Evolutionary conservation across 2,329 filamentous ascomycete genomes (phyloP).

Genomic region (Xylaria multiplex): DNA sequence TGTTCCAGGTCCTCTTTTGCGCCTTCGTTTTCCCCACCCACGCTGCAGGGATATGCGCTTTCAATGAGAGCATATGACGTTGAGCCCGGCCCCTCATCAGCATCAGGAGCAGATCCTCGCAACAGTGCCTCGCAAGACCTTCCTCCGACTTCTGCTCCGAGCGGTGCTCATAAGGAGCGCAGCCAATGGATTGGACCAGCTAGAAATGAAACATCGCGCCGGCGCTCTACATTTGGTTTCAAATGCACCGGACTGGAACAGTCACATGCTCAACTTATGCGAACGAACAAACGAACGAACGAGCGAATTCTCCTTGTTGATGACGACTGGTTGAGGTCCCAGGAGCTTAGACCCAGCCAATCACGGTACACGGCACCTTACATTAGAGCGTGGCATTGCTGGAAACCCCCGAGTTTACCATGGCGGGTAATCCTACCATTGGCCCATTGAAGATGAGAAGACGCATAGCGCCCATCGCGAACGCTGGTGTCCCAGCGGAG

Average conservation of each 20-base stretch:
- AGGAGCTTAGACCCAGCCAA: slow-evolving; percentile 10
- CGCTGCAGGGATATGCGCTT: not conserved
- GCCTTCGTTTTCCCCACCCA: not conserved
- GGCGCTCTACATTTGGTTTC: slow-evolving; percentile 11
- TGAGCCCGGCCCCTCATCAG: slow-evolving; percentile 21
- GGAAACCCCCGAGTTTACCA: not conserved
- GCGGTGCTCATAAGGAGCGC: not conserved
- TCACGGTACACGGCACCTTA: slow-evolving; percentile 25
- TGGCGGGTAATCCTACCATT: slow-evolving; percentile 8
- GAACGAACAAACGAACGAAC: not conserved
- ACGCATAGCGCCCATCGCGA: not conserved
- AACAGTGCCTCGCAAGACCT: not conserved
- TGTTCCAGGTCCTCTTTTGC: not conserved
- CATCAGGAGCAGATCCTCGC: slow-evolving; percentile 26
- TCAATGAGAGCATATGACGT: slow-evolving; percentile 33
- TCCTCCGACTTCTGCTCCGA: not conserved
- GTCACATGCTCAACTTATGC: slow-evolving; percentile 25
- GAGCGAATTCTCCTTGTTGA: slow-evolving; percentile 3
- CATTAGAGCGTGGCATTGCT: slow-evolving; percentile 9
- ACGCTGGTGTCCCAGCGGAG: not conserved
- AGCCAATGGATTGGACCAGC: not conserved
- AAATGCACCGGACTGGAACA: slow-evolving; percentile 3
- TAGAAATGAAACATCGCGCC: not conserved
- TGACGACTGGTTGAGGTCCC: not conserved
- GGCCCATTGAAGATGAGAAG: not conserved